These are phyloP conservation scores for Liquidambar formosana DNA, from an alignment of 164 flowering plant species.

Conservation along the genomic window DNA sequence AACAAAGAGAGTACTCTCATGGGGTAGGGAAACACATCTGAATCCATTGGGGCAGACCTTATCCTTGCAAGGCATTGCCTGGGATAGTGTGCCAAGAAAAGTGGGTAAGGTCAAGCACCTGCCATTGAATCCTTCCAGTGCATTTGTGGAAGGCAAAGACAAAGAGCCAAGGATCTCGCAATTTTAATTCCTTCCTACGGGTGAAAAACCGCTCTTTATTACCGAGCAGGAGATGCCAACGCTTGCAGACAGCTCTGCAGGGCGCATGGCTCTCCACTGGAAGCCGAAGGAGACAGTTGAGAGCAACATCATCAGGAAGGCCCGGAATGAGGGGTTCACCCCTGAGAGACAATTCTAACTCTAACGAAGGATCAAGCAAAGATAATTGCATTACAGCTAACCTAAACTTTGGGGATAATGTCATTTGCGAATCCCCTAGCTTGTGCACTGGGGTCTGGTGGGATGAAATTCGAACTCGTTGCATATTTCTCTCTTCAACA, in stretches of 20 bases:
- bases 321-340: constrained; percentile 76
- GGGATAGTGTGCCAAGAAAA: constrained; percentile 68
- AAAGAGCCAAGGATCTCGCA: constrained; percentile 67
- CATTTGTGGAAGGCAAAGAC: constrained; percentile 54
- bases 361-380: constrained; percentile 33
- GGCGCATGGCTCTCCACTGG: constrained; percentile 64
- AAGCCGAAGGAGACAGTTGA: constrained; percentile 76
- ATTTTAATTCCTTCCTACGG: constrained; percentile 56
- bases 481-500: constrained; percentile 42
- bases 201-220: constrained; percentile 71
- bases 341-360: constrained; percentile 34
- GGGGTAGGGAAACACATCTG: constrained; percentile 45
- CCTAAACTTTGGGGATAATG: constrained; percentile 80
- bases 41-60: constrained; percentile 53
- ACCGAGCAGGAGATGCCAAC: constrained; percentile 71
- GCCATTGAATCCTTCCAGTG: constrained; percentile 58
- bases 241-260: constrained; percentile 63
- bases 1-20: constrained; percentile 50
- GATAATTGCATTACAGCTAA: constrained; percentile 46
- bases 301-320: constrained; percentile 85
- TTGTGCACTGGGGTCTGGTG: constrained; percentile 72
- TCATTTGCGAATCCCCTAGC: constrained; percentile 83
- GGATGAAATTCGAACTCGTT: constrained; percentile 76
- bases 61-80: constrained; percentile 63
- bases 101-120: constrained; percentile 52